phyloP scores from a whole-genome alignment of 1,139 yeast species.

The Meyerozyma guilliermondii region DNA sequence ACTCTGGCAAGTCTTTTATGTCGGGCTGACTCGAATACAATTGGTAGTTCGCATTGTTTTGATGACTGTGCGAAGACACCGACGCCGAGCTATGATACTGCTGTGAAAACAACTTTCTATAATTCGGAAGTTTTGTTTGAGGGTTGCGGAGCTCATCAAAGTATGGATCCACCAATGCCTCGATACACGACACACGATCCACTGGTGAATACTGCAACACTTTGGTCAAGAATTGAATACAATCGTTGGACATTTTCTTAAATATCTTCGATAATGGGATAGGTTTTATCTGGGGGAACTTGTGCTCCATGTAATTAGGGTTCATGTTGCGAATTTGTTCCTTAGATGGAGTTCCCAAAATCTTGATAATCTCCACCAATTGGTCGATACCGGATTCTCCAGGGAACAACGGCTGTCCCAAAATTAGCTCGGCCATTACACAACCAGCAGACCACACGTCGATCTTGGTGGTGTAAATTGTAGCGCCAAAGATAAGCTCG shows the following conservation, averaged over 20 bases:
- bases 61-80: conserved; percentile 14
- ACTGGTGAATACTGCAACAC: conserved; percentile 75
- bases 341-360: conserved; percentile 89
- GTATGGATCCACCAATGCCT: conserved; percentile 65
- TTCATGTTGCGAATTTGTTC: conserved; percentile 94
- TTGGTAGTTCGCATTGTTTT: conserved; percentile 32
- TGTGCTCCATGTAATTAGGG: conserved; percentile 95
- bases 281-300: conserved; percentile 93
- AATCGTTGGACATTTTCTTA: conserved; percentile 57
- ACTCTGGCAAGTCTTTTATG: conserved; percentile 37
- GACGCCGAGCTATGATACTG: conserved; percentile 18
- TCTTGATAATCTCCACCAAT: conserved; percentile 92
- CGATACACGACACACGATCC: conserved; percentile 63
- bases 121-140: conserved; percentile 50
- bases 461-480: conserved; percentile 91
- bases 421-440: conserved; percentile 92
- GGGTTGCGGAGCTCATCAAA: conserved; percentile 69
- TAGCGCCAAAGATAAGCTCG: conserved; percentile 85
- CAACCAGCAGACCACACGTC: conserved; percentile 98
- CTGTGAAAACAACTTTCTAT: conserved; percentile 42
- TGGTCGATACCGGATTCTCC: conserved; percentile 98
- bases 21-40: conserved; percentile 38
- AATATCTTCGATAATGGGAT: conserved; percentile 85
- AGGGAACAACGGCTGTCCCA: conserved; percentile 96
- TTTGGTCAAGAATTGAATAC: conserved; percentile 55